Evolutionary conservation across 2,329 filamentous ascomycete species (phyloP).

Genomic region (Exserohilum rostratum): DNA sequence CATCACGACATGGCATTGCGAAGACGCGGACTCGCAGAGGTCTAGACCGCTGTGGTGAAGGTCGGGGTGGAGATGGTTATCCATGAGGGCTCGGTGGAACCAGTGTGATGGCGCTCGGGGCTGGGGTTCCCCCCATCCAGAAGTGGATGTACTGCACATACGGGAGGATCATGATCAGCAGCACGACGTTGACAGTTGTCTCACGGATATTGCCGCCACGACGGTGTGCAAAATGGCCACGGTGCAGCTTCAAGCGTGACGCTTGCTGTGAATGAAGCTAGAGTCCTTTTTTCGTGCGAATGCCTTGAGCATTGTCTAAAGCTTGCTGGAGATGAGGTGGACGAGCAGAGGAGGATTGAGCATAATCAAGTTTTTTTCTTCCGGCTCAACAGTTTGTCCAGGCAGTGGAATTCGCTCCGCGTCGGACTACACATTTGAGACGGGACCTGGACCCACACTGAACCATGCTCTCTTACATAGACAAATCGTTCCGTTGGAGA

Average conservation of each 20-base stretch:
- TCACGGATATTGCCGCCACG: constrained; percentile 3
- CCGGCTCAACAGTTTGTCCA: not conserved
- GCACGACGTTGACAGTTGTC: constrained; percentile 11
- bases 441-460: too few relatives aligned
- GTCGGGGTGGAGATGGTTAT: constrained; percentile 3
- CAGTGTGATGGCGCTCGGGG: constrained; percentile 10
- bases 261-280: constrained; percentile 2
- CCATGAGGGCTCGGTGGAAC: constrained; percentile 3
- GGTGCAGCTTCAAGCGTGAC: constrained; percentile 2
- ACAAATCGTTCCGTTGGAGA: not conserved
- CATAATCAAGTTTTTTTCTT: not conserved
- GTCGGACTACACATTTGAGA: not conserved
- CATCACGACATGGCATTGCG: not conserved
- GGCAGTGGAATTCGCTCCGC: not conserved
- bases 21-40: not conserved
- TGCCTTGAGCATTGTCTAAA: too few relatives aligned
- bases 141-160: constrained; percentile 19
- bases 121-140: constrained; percentile 17
- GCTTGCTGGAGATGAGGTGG: too few relatives aligned
- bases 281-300: too few relatives aligned
- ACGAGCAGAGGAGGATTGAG: not conserved
- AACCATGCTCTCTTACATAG: too few relatives aligned
- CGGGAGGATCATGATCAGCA: constrained; percentile 30
- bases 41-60: constrained; percentile 2
- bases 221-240: not conserved